These are phyloP conservation scores for Rhododendron kiyosumense DNA, from an alignment of 148 eudicot genomes.

Conservation along the genomic window DNA sequence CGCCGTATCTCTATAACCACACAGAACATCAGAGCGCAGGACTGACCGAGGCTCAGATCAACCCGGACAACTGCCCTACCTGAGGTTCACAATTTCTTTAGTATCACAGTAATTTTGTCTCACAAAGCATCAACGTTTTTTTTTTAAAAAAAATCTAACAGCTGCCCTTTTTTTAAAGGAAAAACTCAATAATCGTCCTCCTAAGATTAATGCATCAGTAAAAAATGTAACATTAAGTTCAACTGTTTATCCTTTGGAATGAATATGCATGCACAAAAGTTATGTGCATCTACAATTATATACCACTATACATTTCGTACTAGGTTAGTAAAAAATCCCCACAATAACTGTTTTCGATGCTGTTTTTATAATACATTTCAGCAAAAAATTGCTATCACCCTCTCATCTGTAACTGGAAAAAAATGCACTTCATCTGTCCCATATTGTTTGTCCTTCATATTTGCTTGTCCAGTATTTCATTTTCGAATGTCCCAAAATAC, in stretches of 20 bases:
- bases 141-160: not conserved
- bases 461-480: no score
- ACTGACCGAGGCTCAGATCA: not conserved
- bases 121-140: not conserved
- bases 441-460: no score
- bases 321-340: no score
- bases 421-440: no score
- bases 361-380: not conserved
- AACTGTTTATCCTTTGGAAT: not conserved
- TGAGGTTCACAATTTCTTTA: not conserved
- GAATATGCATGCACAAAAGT: not conserved
- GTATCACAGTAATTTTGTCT: not conserved
- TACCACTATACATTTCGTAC: not conserved
- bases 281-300: not conserved
- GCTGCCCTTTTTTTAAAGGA: not conserved
- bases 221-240: not conserved
- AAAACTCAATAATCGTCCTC: not conserved
- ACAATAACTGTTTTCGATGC: not conserved
- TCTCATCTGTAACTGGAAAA: not conserved
- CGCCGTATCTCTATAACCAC: not conserved
- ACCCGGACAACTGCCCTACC: not conserved
- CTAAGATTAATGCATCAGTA: not conserved
- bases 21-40: not conserved
- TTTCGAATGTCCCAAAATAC: no score
- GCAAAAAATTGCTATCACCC: not conserved